These are phyloP conservation scores for Ulmus americana DNA, from an alignment of 331 rosid genomes.

Conservation along the genomic window DNA sequence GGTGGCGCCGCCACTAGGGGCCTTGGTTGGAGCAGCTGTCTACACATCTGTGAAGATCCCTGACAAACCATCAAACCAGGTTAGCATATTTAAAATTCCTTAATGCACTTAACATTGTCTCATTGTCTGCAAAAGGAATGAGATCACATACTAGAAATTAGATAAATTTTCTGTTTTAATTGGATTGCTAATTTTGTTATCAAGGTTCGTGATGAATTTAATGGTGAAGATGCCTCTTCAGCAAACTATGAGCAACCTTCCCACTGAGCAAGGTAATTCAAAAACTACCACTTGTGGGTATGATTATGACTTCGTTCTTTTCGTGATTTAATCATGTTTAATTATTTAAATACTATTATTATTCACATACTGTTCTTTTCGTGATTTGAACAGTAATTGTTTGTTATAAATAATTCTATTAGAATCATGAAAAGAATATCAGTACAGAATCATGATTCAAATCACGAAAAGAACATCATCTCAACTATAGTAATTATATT, in stretches of 20 bases:
- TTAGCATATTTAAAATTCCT: neutral
- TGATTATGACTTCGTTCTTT: neutral
- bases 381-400: no score
- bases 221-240: neutral
- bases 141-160: neutral
- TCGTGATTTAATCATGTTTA: no score
- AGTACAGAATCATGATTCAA: no score
- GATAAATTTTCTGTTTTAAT: neutral
- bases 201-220: conserved; percentile 2
- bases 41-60: conserved; percentile 59
- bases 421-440: no score
- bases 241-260: neutral
- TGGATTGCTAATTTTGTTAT: neutral
- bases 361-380: no score
- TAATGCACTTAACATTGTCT: conserved; percentile 5
- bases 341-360: no score
- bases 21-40: conserved; percentile 59
- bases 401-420: no score
- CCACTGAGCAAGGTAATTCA: conserved; percentile 2
- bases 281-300: neutral
- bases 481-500: no score
- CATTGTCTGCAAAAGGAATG: neutral
- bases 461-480: no score
- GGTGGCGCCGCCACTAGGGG: conserved; percentile 77
- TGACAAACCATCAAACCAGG: conserved; percentile 29